Conservation (phyloP, 805 yeast species). For the Priceomyces fermenticarens region DNA sequence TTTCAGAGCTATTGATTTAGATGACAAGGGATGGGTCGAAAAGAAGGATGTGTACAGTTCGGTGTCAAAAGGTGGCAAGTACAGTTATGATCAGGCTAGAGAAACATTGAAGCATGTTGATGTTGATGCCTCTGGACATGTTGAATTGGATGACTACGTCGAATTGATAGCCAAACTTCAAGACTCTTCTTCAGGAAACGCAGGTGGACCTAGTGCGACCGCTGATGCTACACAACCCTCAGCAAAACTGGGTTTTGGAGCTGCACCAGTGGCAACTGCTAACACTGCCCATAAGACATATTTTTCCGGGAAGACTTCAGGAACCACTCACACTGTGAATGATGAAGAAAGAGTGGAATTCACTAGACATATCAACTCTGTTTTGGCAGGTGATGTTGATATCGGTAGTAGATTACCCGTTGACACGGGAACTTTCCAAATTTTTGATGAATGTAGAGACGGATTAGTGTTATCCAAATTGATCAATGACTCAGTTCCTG, state of each 20-base stretch:
- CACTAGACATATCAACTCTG: constrained; percentile 92
- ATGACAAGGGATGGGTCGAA: constrained; percentile 93
- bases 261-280: constrained; percentile 50
- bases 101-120: constrained; percentile 87
- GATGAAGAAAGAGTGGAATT: constrained; percentile 96
- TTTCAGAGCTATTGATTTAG: constrained; percentile 78
- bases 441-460: constrained; percentile 95
- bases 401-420: constrained; percentile 85
- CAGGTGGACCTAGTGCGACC: constrained; percentile 21
- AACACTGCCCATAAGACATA: constrained; percentile 55
- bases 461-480: constrained; percentile 90
- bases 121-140: constrained; percentile 96
- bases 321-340: constrained; percentile 93
- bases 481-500: constrained; percentile 96
- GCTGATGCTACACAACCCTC: constrained; percentile 12
- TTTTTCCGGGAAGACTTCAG: constrained; percentile 82
- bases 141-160: constrained; percentile 93
- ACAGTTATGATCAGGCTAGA: constrained; percentile 87
- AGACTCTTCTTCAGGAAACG: constrained; percentile 31
- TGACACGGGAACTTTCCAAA: constrained; percentile 90
- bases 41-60: constrained; percentile 86
- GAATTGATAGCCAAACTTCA: constrained; percentile 77
- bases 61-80: constrained; percentile 73
- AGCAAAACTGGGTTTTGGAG: constrained; percentile 18
- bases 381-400: constrained; percentile 82